A percentile compares a stretch with the other conserved stretches of the same genome.
Conservation (phyloP, 768 basidiomycete species). For the Vararia minispora region DNA sequence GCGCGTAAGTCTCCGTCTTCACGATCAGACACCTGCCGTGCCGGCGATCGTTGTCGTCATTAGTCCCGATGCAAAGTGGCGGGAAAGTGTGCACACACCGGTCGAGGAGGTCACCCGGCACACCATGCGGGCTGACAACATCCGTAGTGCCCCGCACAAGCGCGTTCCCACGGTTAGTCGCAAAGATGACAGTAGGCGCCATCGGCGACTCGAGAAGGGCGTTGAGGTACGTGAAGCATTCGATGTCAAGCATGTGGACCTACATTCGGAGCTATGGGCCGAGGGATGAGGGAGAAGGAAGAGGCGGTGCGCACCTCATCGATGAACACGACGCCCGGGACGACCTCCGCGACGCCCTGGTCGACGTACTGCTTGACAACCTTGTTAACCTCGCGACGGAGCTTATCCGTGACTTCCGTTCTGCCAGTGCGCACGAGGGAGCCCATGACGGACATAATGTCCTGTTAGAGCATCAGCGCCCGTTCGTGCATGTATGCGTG, state of each 20-base stretch:
- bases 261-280: slow-evolving; percentile 19
- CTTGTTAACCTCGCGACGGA: slow-evolving; percentile 92
- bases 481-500: no score
- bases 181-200: slow-evolving; percentile 95
- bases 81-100: slow-evolving; percentile 36
- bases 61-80: slow-evolving; percentile 4
- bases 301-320: slow-evolving; percentile 64
- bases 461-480: no score
- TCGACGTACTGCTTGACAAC: slow-evolving; percentile 97
- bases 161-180: slow-evolving; percentile 89
- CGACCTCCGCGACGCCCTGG: slow-evolving; percentile 95
- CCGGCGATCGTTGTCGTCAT: not conserved
- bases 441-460: slow-evolving; percentile 97
- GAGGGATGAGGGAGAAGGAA: slow-evolving; percentile 1
- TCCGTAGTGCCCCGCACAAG: slow-evolving; percentile 91
- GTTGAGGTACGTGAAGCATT: slow-evolving; percentile 98
- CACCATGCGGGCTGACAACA: slow-evolving; percentile 83
- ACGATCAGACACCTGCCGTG: slow-evolving; percentile 82
- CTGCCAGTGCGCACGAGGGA: slow-evolving; percentile 83
- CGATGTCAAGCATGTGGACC: slow-evolving; percentile 99
- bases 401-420: slow-evolving; percentile 95
- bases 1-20: slow-evolving; percentile 74
- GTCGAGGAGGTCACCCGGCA: slow-evolving; percentile 90
- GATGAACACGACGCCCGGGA: slow-evolving; percentile 97
- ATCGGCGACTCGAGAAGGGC: slow-evolving; percentile 90